A percentile compares a stretch with the other conserved stretches of the same genome.
Evolutionary conservation across 2,329 filamentous ascomycete genomes (phyloP).

Genomic region (Arthrobotrys sphaeroides): DNA sequence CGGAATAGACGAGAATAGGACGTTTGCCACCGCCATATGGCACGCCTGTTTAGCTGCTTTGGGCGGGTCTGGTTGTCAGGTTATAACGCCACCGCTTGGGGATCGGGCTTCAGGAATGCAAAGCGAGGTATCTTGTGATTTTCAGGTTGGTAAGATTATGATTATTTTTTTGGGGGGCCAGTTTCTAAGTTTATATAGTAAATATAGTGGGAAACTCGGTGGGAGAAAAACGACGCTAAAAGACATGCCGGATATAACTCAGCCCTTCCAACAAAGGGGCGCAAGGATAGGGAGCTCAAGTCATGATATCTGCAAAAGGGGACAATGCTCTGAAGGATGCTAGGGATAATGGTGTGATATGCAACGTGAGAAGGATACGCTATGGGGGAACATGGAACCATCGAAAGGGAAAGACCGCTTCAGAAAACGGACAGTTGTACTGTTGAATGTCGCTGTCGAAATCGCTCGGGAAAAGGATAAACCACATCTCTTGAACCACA

Average conservation of each 20-base stretch:
- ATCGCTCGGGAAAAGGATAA: conserved; percentile 5
- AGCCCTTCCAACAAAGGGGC: conserved; percentile 41
- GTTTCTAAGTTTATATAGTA: neutral
- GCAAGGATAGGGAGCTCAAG: conserved; percentile 33
- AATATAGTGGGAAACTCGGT: neutral
- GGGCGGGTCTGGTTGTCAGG: conserved; percentile 16
- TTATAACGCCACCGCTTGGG: conserved; percentile 30
- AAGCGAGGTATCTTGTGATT: neutral
- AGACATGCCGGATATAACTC: conserved; percentile 31
- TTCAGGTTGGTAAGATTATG: conserved; percentile 2
- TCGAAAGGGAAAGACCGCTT: conserved; percentile 12
- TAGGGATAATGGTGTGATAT: conserved; percentile 4
- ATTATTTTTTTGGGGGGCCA: conserved; percentile 9
- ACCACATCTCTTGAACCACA: conserved; percentile 2
- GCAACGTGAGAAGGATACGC: conserved; percentile 22
- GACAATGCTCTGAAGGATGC: conserved; percentile 9
- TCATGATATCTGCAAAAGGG: conserved; percentile 31
- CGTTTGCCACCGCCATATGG: conserved; percentile 53
- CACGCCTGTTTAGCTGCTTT: conserved; percentile 17
- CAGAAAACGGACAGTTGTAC: conserved; percentile 20
- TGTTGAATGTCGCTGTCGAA: conserved; percentile 28
- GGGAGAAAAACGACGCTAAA: conserved; percentile 24
- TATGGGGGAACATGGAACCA: conserved; percentile 19
- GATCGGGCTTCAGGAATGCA: neutral
- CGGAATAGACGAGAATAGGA: neutral